phyloP scores from a whole-genome alignment of 257 asterid species.

The Solanum piurae region DNA sequence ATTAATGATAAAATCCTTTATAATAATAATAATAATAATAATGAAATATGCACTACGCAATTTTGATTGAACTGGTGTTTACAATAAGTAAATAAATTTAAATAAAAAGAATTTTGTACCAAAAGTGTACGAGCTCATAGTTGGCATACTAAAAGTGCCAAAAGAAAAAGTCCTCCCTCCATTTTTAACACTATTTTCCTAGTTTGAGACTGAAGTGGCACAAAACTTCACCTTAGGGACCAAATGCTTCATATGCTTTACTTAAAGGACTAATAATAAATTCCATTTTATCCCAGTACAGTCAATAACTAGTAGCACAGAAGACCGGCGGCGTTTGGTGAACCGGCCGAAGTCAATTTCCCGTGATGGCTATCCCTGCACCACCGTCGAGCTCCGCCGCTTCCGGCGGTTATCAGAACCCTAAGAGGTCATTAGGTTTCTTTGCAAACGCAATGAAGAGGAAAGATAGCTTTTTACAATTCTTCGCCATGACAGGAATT shows the following conservation, averaged over 20 bases:
- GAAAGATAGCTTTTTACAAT: conserved; percentile 51
- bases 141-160: background rate
- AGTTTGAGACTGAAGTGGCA: background rate
- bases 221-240: background rate
- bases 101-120: background rate
- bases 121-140: background rate
- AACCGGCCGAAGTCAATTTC: background rate
- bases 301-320: background rate
- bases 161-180: background rate
- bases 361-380: conserved; percentile 22
- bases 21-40: too few relatives aligned
- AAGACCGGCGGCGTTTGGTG: background rate
- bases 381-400: conserved; percentile 24
- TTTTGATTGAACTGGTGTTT: background rate
- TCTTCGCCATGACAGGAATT: conserved; percentile 65
- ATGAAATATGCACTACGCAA: background rate
- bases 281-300: background rate
- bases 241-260: background rate
- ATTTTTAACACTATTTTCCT: background rate
- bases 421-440: conserved; percentile 27
- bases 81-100: background rate
- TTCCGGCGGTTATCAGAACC: conserved; percentile 20
- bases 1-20: too few relatives aligned
- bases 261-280: background rate
- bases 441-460: conserved; percentile 41